Evolutionary conservation across 164 flowering plant species (phyloP), one percentile per base, ranked within the genome.

Genomic region (Kalanchoe fedtschenkoi): DNA sequence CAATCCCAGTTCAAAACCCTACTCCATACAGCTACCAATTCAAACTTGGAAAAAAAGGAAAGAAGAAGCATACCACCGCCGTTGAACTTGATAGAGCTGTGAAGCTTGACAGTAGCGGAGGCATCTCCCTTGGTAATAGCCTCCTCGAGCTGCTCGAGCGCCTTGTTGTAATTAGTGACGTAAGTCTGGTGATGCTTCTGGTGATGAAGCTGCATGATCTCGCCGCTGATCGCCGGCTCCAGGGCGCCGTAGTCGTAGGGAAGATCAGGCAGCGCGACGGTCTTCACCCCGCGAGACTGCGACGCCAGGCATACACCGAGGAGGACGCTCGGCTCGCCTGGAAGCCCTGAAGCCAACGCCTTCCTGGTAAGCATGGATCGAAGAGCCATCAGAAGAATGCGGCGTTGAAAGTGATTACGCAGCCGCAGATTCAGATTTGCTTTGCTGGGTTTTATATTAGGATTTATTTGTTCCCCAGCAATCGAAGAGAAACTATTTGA

Each of bases 161-260:
- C 90, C 46, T 81, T 87, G 68, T 90, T 90, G 74, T 81, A 86
- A 69, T 88, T 90, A 34, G 95, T 85, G 33, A 93, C 42, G 75
- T 88, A 93, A 34, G 98, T 61, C 72, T 85, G 95, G 66, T 93
- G 98, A 64, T 93, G 98, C 80, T 88, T 90, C 78, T 83, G 92
- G 76, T 93, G 98, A 65, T 90, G 98, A 38, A 93, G 73, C 72
- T 76, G 72, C 98, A 93, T 93, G 62, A 93, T 93, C 72, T 93
- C 92, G 29, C 81, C 96, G 58, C 95, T 86, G 34, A 93, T 83
- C 13, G 76, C 95, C 7, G 98, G 98, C 81, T 90, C 98, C 3
- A 90, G 85, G 0, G 89, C 92, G 37, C 96, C 80, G 57, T 88
- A 93, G 63, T 87, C 98, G 80, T 90, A 90, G 2, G 85, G 80